Conservation (phyloP, 2,329 filamentous ascomycete species). For the Ophiostoma tasmaniense region DNA sequence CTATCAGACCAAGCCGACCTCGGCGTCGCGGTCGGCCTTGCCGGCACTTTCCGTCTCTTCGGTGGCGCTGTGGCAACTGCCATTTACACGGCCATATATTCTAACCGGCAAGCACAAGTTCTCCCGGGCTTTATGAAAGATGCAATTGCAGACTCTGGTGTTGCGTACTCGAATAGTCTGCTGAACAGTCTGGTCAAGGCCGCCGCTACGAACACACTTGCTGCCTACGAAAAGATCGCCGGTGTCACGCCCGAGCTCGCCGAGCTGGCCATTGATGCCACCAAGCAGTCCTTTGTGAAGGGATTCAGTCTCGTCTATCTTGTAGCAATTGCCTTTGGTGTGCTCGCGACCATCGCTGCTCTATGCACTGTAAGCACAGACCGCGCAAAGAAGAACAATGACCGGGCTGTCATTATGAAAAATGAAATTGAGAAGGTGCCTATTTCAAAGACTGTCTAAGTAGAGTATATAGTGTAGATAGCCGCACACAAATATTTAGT, state of each 20-base stretch:
- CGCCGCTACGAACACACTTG: conserved; percentile 27
- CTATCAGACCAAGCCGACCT: conserved; percentile 30
- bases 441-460: neutral
- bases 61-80: conserved; percentile 32
- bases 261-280: conserved; percentile 24
- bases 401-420: conserved; percentile 24
- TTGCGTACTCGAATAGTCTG: neutral
- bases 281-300: conserved; percentile 28
- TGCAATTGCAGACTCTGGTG: neutral
- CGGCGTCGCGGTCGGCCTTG: conserved; percentile 29
- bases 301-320: conserved; percentile 29
- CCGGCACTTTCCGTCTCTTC: conserved; percentile 27
- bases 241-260: conserved; percentile 25
- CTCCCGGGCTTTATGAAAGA: conserved; percentile 19
- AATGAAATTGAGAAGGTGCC: conserved; percentile 19
- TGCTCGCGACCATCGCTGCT: conserved; percentile 24
- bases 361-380: conserved; percentile 27
- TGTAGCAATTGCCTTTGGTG: conserved; percentile 29
- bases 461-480: neutral
- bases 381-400: conserved; percentile 27
- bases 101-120: conserved; percentile 25
- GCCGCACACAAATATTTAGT: too few relatives aligned
- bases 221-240: conserved; percentile 27
- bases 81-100: conserved; percentile 31
- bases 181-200: conserved; percentile 25